These are phyloP conservation scores for Lupinus albus DNA, from an alignment of 306 rosid species.

Conservation along the genomic window DNA sequence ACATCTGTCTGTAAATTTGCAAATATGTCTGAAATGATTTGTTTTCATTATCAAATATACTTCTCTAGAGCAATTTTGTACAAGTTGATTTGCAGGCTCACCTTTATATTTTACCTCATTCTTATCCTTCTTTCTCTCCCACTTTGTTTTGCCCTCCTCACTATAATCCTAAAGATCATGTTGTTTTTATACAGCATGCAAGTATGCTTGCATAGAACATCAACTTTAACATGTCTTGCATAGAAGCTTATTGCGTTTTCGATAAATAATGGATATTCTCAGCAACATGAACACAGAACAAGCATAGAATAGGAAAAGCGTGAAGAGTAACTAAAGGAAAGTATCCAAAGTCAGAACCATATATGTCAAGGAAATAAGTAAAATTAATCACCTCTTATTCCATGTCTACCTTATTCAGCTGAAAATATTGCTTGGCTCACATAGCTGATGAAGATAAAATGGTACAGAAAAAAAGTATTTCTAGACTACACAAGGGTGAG, in stretches of 20 bases:
- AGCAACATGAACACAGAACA: slow-evolving; percentile 22
- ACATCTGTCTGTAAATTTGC: slow-evolving; percentile 23
- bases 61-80: neutral
- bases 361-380: slow-evolving; percentile 1
- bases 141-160: neutral
- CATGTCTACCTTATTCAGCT: slow-evolving; percentile 6
- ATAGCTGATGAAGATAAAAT: neutral
- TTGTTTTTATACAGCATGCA: neutral
- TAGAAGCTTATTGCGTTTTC: slow-evolving; percentile 19
- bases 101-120: neutral
- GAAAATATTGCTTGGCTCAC: neutral
- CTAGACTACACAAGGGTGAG: neutral
- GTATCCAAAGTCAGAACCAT: neutral
- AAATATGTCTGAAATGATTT: slow-evolving; percentile 24
- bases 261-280: slow-evolving; percentile 22
- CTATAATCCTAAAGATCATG: neutral
- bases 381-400: slow-evolving; percentile 5
- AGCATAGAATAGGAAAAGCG: neutral
- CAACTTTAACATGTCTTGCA: neutral
- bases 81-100: neutral
- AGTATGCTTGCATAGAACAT: neutral
- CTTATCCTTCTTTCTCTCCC: neutral
- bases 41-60: slow-evolving; percentile 22
- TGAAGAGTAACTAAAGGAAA: neutral
- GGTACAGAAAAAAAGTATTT: neutral